Evolutionary conservation across 2,329 filamentous ascomycete species (phyloP), one percentile per base, ranked within the genome.

Genomic region (Talaromyces sp.): DNA sequence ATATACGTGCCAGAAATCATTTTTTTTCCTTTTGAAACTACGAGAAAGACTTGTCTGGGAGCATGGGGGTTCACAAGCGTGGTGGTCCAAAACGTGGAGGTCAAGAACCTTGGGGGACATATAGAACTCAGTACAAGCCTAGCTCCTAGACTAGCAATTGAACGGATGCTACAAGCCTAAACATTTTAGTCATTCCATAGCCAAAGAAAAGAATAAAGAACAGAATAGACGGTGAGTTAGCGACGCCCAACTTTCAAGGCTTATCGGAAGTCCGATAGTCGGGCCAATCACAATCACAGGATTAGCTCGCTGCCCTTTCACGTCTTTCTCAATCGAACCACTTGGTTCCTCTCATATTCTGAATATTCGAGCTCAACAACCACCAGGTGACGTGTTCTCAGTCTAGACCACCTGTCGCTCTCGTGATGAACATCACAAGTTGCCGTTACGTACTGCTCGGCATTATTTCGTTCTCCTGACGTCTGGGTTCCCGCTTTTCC

Each of bases 361-460:
- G 11, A 27, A 33, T 57, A 22, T 50, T 33, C 31, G 13, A 11
- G 27, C 54, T 37, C 35, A 59, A 27, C 54, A 41, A 43, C 37
- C 49, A 41, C n/a, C 61, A n/a, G 62, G 50, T 63, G 62, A 63
- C 62, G 52, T 63, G 62, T 31, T 58, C 57, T 22, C 25, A 31
- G 25, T 19, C 27, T 35, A 33, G 49, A n/a, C 49, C 45, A 25
- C 11, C 25, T 5, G 47, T 50, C 25, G 47, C 47, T 57, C 15
- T 57, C 56, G 45, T n/a, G 37, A 43, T 39, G 37, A 41, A 27
- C 39, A 45, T 33, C 39, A 41, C 33, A 43, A 31, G 39, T 58
- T 43, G 35, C 33, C 35, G 56, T 58, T 43, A 39, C 37, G 56
- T 13, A 45, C 17, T 45, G 27, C 31, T 17, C 35, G n/a, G 25